phyloP scores from a whole-genome alignment of 805 yeast genomes.

The Starmera caribaea region DNA sequence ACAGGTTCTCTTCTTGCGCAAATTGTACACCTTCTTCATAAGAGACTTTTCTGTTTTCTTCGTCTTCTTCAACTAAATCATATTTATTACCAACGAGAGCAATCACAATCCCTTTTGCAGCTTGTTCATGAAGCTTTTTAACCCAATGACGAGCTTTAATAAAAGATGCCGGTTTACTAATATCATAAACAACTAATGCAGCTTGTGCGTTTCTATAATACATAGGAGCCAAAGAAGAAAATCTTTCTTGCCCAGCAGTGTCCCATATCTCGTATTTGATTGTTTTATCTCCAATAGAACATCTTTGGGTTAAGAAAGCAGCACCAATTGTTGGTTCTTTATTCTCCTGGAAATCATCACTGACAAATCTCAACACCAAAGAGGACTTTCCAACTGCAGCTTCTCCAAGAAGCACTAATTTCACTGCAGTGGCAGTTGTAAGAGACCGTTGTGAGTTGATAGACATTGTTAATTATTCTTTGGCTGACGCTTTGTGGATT shows the following conservation, averaged over 20 bases:
- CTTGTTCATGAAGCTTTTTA: constrained; percentile 90
- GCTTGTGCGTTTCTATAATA: constrained; percentile 97
- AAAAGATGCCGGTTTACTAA: constrained; percentile 90
- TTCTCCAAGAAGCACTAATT: constrained; percentile 87
- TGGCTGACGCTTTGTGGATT: too few species aligned
- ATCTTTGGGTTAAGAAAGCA: constrained; percentile 90
- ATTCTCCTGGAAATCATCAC: constrained; percentile 93
- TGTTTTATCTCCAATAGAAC: constrained; percentile 75
- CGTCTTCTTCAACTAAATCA: constrained; percentile 56
- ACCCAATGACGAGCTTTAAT: constrained; percentile 98
- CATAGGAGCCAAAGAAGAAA: constrained; percentile 94
- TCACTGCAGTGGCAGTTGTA: constrained; percentile 52
- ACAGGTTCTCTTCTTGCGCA: constrained; percentile 84
- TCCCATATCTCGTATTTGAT: constrained; percentile 95
- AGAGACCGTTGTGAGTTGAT: background rate
- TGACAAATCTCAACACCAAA: constrained; percentile 82
- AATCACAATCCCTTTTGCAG: constrained; percentile 81
- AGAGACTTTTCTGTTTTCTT: constrained; percentile 62
- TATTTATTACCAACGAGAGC: constrained; percentile 92
- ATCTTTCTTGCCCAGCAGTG: constrained; percentile 97
- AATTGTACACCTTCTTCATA: constrained; percentile 77
- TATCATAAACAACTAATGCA: constrained; percentile 90
- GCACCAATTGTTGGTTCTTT: constrained; percentile 96
- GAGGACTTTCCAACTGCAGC: constrained; percentile 98
- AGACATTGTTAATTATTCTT: too few species aligned